Evolutionary conservation across 768 basidiomycete species (phyloP).

Genomic region (Sarcodon aspratus): DNA sequence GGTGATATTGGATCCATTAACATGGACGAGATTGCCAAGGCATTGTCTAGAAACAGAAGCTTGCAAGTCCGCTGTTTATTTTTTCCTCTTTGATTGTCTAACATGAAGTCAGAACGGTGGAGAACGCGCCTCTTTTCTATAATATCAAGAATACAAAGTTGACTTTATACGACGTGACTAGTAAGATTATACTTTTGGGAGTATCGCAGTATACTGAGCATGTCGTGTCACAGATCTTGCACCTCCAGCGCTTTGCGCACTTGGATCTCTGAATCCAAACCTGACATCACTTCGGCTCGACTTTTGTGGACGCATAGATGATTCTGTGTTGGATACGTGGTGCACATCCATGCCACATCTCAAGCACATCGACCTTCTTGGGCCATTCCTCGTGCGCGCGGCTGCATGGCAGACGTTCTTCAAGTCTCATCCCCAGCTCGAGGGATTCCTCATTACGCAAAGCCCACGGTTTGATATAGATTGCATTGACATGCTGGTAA

Average conservation of each 20-base stretch:
- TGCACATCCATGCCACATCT: constrained; percentile 53
- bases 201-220: not conserved
- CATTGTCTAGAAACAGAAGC: constrained; percentile 69
- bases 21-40: constrained; percentile 73
- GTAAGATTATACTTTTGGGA: constrained; percentile 30
- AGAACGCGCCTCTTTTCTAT: constrained; percentile 83
- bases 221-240: constrained; percentile 40
- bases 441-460: constrained; percentile 71
- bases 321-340: constrained; percentile 47
- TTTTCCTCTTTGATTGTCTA: constrained; percentile 4
- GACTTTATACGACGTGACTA: constrained; percentile 81
- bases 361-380: constrained; percentile 67
- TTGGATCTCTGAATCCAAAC: constrained; percentile 78
- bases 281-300: constrained; percentile 71
- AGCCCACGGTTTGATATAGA: constrained; percentile 76
- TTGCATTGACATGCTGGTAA: constrained; percentile 48
- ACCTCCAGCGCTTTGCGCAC: constrained; percentile 52
- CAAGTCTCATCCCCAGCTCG: constrained; percentile 45
- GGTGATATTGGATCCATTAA: constrained; percentile 85
- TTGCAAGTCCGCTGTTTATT: constrained; percentile 41
- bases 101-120: constrained; percentile 41
- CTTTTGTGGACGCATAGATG: constrained; percentile 75
- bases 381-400: constrained; percentile 74
- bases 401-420: constrained; percentile 72
- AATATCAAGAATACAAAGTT: constrained; percentile 55